A percentile compares a stretch with the other conserved stretches of the same genome.
phyloP scores from a whole-genome alignment of 2,329 filamentous ascomycete genomes.

The Pseudogymnoascus sp. region DNA sequence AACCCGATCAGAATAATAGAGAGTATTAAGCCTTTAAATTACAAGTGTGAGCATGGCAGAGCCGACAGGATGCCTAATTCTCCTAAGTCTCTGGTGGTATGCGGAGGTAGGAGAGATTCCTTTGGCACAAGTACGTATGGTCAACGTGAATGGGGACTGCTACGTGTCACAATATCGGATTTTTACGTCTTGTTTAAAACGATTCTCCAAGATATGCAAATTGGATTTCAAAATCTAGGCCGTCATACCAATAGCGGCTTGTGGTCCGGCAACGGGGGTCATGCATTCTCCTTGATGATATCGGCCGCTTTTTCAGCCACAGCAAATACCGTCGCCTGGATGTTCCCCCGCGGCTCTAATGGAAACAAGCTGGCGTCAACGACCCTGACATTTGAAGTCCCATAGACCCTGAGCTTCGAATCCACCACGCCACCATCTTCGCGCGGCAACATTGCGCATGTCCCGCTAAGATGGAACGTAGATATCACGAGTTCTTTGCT shows the following conservation, averaged over 20 bases:
- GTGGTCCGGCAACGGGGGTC: background rate
- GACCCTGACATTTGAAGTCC: background rate
- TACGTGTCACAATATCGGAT: background rate
- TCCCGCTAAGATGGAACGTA: conserved; percentile 19
- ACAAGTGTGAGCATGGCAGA: no score
- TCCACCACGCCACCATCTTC: conserved; percentile 17
- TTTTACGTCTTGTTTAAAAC: background rate
- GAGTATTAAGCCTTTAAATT: no score
- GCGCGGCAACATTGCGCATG: conserved; percentile 20
- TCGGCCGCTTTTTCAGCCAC: conserved; percentile 9
- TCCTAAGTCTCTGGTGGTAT: no score
- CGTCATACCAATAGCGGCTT: background rate
- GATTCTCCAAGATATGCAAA: background rate
- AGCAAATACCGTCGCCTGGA: conserved; percentile 7
- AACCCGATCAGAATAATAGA: no score
- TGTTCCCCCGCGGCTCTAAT: background rate
- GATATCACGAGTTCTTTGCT: conserved; percentile 8
- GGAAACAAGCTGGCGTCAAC: conserved; percentile 11
- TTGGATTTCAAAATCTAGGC: background rate
- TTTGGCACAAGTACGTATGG: no score
- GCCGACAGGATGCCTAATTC: no score
- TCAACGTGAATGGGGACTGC: background rate
- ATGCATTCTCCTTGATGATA: conserved; percentile 7
- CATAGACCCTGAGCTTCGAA: conserved; percentile 7
- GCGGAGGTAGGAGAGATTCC: no score